Percentiles rank a stretch among this genome's conserved stretches.
Evolutionary conservation across 176 grass and related monocot species (phyloP).

Genomic region (Eragrostis curvula): DNA sequence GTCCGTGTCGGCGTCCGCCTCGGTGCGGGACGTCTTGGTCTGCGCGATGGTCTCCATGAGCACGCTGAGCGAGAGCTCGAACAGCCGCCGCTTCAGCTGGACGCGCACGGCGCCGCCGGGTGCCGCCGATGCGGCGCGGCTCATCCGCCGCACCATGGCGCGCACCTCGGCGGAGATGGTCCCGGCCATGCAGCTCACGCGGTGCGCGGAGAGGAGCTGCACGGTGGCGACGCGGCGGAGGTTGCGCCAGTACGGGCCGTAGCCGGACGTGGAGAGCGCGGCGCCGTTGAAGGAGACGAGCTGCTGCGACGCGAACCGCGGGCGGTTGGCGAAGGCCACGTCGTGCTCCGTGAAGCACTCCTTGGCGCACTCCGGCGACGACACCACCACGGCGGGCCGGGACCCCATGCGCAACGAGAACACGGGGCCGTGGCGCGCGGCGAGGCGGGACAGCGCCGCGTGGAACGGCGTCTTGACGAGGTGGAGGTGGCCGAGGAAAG

Average conservation of each 20-base stretch:
- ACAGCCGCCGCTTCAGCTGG: conserved; percentile 66
- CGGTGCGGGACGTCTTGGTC: conserved; percentile 51
- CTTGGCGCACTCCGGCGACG: conserved; percentile 36
- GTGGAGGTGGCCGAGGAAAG: conserved; percentile 56
- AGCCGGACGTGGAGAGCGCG: conserved; percentile 37
- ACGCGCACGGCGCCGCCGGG: conserved; percentile 21
- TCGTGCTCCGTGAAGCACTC: conserved; percentile 70
- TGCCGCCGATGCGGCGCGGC: not conserved
- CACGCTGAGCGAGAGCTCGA: conserved; percentile 63
- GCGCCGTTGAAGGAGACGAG: conserved; percentile 46
- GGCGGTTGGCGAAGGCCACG: conserved; percentile 65
- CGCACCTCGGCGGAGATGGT: conserved; percentile 46
- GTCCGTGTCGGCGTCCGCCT: conserved; percentile 48
- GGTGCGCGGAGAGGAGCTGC: conserved; percentile 52
- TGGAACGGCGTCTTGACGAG: conserved; percentile 53
- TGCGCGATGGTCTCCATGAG: conserved; percentile 66
- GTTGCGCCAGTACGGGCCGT: conserved; percentile 63
- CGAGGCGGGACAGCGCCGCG: conserved; percentile 33
- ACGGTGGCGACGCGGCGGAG: conserved; percentile 59
- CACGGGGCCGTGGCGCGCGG: conserved; percentile 44
- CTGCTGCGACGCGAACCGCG: conserved; percentile 31
- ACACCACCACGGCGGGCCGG: conserved; percentile 54
- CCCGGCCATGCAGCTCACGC: conserved; percentile 37
- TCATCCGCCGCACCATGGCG: conserved; percentile 47
- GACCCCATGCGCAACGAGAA: conserved; percentile 56